Evolutionary conservation across 768 basidiomycete genomes (phyloP).

Genomic region (Ramaria sp.): DNA sequence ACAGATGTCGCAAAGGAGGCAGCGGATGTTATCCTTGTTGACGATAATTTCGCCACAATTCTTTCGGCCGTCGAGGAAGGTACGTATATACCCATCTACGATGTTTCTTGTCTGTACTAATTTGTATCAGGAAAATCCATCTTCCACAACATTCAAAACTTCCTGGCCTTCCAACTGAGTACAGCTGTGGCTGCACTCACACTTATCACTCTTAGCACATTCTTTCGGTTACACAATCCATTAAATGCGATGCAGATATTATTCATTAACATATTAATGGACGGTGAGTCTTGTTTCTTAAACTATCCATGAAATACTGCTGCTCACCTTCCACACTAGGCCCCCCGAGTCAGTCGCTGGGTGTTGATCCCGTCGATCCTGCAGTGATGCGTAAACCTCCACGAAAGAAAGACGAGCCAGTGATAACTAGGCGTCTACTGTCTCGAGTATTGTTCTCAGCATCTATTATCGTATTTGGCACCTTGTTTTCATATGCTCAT

Average conservation of each 20-base stretch:
- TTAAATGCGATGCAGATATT: conserved; percentile 98
- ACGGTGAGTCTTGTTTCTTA: conserved; percentile 41
- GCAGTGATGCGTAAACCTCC: conserved; percentile 90
- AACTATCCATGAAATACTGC: not conserved
- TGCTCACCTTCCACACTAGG: conserved; percentile 31
- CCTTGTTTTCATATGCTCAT: conserved; percentile 76
- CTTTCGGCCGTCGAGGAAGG: conserved; percentile 92
- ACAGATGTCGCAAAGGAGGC: conserved; percentile 99
- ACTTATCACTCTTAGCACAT: conserved; percentile 89
- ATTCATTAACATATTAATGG: conserved; percentile 99
- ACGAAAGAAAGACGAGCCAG: conserved; percentile 83
- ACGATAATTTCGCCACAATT: conserved; percentile 95
- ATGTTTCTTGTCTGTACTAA: conserved; percentile 3
- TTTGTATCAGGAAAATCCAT: conserved; percentile 73
- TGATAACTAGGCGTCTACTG: conserved; percentile 66
- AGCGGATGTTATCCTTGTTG: conserved; percentile 92
- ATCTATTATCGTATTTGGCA: conserved; percentile 81
- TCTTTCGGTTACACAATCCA: conserved; percentile 83
- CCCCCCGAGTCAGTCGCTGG: conserved; percentile 89
- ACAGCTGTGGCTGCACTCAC: conserved; percentile 94
- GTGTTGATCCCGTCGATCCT: conserved; percentile 92
- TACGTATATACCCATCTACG: conserved; percentile 18
- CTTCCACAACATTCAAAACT: conserved; percentile 98
- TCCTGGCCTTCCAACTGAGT: conserved; percentile 92
- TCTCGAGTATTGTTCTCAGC: conserved; percentile 87